Percentiles rank a stretch among this genome's conserved stretches.
Conservation (phyloP, 2,329 filamentous ascomycete species). For the Hysterium pulicare region DNA sequence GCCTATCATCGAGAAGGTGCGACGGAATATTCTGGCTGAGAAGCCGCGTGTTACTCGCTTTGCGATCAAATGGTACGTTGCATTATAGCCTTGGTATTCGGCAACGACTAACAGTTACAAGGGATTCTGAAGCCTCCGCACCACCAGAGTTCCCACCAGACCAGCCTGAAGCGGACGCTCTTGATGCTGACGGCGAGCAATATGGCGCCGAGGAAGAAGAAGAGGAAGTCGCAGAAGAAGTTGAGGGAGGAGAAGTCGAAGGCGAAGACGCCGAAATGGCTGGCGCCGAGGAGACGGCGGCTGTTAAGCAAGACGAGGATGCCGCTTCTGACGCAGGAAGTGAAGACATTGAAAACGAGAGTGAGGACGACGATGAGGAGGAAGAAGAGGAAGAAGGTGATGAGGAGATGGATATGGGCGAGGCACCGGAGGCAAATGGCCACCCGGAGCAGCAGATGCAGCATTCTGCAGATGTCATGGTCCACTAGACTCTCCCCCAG, state of each 20-base stretch:
- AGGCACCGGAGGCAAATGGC: slow-evolving; percentile 20
- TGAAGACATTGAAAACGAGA: slow-evolving; percentile 76
- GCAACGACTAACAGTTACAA: slow-evolving; percentile 40
- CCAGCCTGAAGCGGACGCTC: slow-evolving; percentile 89
- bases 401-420: slow-evolving; percentile 50
- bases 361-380: slow-evolving; percentile 67
- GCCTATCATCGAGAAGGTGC: slow-evolving; percentile 87
- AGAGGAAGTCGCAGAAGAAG: slow-evolving; percentile 64
- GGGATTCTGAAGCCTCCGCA: slow-evolving; percentile 96
- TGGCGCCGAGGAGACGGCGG: slow-evolving; percentile 58
- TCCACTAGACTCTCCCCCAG: too few relatives aligned
- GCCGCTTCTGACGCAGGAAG: slow-evolving; percentile 70
- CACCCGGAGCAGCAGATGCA: slow-evolving; percentile 26
- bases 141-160: slow-evolving; percentile 95
- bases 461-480: slow-evolving; percentile 38
- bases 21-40: slow-evolving; percentile 88
- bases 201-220: slow-evolving; percentile 85
- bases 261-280: slow-evolving; percentile 75
- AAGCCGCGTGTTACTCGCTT: slow-evolving; percentile 97
- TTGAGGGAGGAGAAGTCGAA: slow-evolving; percentile 48
- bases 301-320: slow-evolving; percentile 58
- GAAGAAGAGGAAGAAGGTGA: slow-evolving; percentile 61
- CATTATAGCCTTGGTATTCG: not conserved
- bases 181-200: slow-evolving; percentile 75
- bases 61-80: slow-evolving; percentile 89